Evolutionary conservation across 192 early-diverging fungal genomes (phyloP), one percentile per base, ranked within the genome.

Genomic region (Mortierella hygrophila): DNA sequence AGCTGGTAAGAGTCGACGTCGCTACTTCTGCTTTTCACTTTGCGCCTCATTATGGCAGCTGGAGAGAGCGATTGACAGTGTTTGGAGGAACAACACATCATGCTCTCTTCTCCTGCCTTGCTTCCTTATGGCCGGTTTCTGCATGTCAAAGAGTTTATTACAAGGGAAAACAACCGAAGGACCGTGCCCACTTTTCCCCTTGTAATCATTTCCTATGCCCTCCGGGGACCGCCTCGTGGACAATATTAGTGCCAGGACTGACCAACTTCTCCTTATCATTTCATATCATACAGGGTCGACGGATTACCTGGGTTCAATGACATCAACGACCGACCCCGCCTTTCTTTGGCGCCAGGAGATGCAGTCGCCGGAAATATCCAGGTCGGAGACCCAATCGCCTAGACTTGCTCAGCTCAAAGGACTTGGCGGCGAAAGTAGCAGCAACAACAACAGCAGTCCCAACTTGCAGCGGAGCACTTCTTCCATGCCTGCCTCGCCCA

Each of bases 321-420:
- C 49, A 37, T 37, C 44, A 57, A 75, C 32, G 11, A n/a, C 47
- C 20, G 77, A 79, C 20, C 77, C 68, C 20, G 32, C 77, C 15
- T 79, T 79, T 52, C 77, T 70, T 35, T 79, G 77, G 77, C 77
- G 77, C 44, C 68, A 79, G 38, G 77, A 71, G 11, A 46, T 79
- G 15, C 52, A 29, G 63, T 78, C 77, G 10, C 68, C 77, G 9
- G 77, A 79, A 41, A 29, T 71, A 49, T 54, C 70, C 49, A 46
- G 70, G 60, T 37, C 23, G 52, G 78, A 80, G 20, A 46, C 71
- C 23, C 70, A 80, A 4, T 73, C 71, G 16, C 57, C 78, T 4
- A 52, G 35, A 10, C 57, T 57, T 29, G 29, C 38, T 7, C 70
- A 70, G 4, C 20, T 52, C 29, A 69, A 72, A 23, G 55, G 55